These are phyloP conservation scores for Botryotinia narcissicola DNA, from an alignment of 2,329 filamentous ascomycete species.

Conservation along the genomic window DNA sequence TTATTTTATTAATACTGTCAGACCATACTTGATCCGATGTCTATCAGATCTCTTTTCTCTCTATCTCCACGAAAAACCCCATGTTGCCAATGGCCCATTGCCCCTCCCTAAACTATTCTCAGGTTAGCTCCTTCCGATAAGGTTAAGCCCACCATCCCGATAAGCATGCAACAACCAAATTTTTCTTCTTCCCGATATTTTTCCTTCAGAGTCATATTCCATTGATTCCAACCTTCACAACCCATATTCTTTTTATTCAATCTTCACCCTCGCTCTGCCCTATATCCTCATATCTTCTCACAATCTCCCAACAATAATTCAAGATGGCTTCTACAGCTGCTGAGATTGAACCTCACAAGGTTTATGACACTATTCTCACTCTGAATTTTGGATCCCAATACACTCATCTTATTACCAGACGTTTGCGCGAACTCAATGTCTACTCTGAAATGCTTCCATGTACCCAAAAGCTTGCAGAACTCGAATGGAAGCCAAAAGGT, in stretches of 20 bases:
- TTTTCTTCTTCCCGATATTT: slow-evolving; percentile 14
- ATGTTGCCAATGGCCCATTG: slow-evolving; percentile 1
- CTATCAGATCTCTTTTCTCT: not conserved
- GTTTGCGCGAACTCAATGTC: slow-evolving; percentile 74
- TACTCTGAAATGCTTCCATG: slow-evolving; percentile 89
- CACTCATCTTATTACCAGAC: slow-evolving; percentile 62
- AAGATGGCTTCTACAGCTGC: slow-evolving; percentile 13
- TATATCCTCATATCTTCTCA: not conserved
- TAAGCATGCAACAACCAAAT: slow-evolving; percentile 12
- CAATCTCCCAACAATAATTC: not conserved
- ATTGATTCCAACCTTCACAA: not conserved
- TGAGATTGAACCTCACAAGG: slow-evolving; percentile 33
- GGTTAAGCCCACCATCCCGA: slow-evolving; percentile 4
- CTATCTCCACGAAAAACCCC: slow-evolving; percentile 9
- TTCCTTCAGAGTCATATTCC: not conserved
- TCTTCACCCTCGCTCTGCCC: no score
- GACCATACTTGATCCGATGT: not conserved
- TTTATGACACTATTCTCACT: slow-evolving; percentile 60
- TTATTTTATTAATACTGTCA: not conserved
- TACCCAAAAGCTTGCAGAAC: slow-evolving; percentile 74
- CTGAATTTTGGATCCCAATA: slow-evolving; percentile 73
- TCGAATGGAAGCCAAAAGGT: slow-evolving; percentile 77
- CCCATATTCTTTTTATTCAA: not conserved
- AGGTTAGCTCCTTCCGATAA: not conserved
- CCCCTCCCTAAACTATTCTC: slow-evolving; percentile 10